Evolutionary conservation across 768 basidiomycete genomes (phyloP), one percentile per base, ranked within the genome.

Genomic region (Grammothele lineata): DNA sequence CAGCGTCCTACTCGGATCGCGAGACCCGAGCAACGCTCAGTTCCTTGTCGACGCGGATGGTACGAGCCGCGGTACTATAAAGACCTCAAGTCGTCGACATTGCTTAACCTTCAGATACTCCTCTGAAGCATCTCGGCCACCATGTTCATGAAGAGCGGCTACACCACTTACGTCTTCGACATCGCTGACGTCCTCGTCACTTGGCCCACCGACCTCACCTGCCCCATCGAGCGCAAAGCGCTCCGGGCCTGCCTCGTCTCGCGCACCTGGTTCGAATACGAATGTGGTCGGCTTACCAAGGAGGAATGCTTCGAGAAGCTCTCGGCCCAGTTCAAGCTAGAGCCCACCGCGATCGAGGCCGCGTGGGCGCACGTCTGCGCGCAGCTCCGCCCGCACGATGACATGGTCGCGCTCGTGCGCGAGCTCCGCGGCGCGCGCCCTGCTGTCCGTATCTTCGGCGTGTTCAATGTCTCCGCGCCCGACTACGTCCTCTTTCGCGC

Each of bases 131-230:
- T 18, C 25, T 5, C 25, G n/a, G n/a, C n/a, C 19, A 33, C 18
- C 11, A 15, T 24, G 22, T n/a, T 40, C 23, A 5, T 40, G 25
- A 40, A 24, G 8, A 32, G 43, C 34, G 34, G 32, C 22, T 44
- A 44, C 34, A 34, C 18, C 26, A 33, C 40, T 33, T 47, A 75
- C 51, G 68, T 78, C 54, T 71, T 77, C 57, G 77, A 77, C 59
- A 59, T 79, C 23, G 74, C 76, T 21, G 77, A 77, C 54, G 76
- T 78, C 8, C 64, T 78, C 35, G 77, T 78, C 58, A 67, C 65
- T 41, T 80, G 77, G 76, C 74, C 72, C 9, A 49, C 71, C 1
- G 50, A 67, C 6, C 72, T 73, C 3, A 69, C 63, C 43, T 73
- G 71, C 7, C 58, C 59, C 37, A 68, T 77, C 44, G 66, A 73